phyloP scores from a whole-genome alignment of 2,329 filamentous ascomycete genomes.

The Mycocentrospora acerina region DNA sequence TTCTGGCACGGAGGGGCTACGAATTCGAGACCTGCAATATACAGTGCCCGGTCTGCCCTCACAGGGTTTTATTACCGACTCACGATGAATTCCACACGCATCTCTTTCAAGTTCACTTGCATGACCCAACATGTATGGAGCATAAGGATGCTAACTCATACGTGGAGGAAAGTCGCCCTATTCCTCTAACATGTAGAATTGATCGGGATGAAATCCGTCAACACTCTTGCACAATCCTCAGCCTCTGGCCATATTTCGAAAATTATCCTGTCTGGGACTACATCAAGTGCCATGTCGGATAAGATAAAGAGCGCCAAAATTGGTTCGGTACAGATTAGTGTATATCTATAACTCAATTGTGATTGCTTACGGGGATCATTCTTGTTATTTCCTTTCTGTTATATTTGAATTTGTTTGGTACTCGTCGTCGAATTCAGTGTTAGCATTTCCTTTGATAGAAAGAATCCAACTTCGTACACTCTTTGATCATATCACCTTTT shows the following conservation, averaged over 20 bases:
- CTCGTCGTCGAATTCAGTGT: not conserved
- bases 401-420: not conserved
- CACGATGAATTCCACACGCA: constrained; percentile 6
- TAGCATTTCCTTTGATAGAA: constrained; percentile 7
- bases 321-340: no score
- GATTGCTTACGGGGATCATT: no score
- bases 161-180: no score
- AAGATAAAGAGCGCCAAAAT: no score
- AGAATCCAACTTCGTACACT: constrained; percentile 16
- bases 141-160: not conserved
- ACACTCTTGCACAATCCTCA: constrained; percentile 12
- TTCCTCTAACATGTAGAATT: not conserved
- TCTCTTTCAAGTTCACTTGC: constrained; percentile 5
- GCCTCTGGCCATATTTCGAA: constrained; percentile 8
- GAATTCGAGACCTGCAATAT: constrained; percentile 1
- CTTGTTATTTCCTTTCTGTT: not conserved
- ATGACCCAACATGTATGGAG: not conserved
- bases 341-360: no score
- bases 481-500: constrained; percentile 1
- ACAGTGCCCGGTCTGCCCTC: constrained; percentile 10
- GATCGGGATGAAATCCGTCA: constrained; percentile 6
- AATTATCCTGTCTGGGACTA: constrained; percentile 5
- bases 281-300: constrained; percentile 1
- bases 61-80: not conserved
- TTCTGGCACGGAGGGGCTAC: constrained; percentile 8